These are phyloP conservation scores for Fusarium nodosum DNA, from an alignment of 2,329 filamentous ascomycete species.

Conservation along the genomic window DNA sequence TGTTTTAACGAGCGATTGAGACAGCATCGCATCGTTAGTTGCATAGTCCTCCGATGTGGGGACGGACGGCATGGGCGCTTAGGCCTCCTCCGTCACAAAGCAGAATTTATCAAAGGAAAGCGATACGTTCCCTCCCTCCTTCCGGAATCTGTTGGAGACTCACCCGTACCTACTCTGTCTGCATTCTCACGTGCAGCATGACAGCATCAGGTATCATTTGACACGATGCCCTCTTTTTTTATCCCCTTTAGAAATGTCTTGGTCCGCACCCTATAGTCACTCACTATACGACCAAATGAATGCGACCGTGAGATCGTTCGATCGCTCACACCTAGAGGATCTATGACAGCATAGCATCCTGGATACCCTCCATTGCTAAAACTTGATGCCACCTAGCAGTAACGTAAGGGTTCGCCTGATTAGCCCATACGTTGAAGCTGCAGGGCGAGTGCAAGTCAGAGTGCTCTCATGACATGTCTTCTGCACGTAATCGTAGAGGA, in stretches of 20 bases:
- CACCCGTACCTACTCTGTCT: not conserved
- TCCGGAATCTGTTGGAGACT: conserved; percentile 13
- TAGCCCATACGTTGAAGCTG: conserved; percentile 6
- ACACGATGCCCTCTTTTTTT: not conserved
- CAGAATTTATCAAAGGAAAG: conserved; percentile 22
- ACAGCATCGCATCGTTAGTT: conserved; percentile 24
- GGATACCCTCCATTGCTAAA: conserved; percentile 16
- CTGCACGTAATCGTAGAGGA: not conserved
- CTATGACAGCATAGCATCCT: conserved; percentile 3
- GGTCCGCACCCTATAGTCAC: not conserved
- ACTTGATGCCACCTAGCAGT: conserved; percentile 23
- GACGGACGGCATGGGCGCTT: conserved; percentile 24
- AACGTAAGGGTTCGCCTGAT: conserved; percentile 2
- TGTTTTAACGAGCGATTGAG: conserved; percentile 17
- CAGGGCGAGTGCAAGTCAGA: not conserved
- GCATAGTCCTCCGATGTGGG: conserved; percentile 32
- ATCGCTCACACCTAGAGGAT: conserved; percentile 11
- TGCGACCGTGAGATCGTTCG: conserved; percentile 6
- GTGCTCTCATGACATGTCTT: conserved; percentile 11
- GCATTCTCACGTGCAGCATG: conserved; percentile 30
- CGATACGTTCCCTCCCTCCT: conserved; percentile 19
- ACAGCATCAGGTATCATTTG: not conserved
- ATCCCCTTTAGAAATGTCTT: not conserved
- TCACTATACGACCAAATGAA: not conserved
- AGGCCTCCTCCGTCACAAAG: conserved; percentile 20